Percentiles rank a stretch among this genome's conserved stretches.
These are phyloP conservation scores for Escallonia rubra DNA, from an alignment of 129 eudicot species.

Conservation along the genomic window DNA sequence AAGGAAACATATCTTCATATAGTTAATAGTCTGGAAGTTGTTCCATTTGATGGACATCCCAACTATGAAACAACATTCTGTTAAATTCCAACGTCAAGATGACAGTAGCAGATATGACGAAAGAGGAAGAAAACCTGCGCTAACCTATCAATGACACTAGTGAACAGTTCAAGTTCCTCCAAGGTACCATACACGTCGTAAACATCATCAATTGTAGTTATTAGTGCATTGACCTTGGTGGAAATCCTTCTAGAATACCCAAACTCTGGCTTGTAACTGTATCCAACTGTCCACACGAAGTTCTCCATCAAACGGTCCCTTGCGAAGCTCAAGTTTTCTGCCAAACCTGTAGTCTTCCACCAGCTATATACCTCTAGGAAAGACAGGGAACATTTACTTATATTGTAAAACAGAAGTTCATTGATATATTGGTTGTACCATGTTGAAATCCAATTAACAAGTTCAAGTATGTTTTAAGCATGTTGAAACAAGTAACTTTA, in stretches of 20 bases:
- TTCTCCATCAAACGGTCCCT: conserved; percentile 10
- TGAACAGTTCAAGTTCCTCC: conserved; percentile 15
- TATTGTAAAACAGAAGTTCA: background rate
- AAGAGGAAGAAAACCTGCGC: too few relatives aligned
- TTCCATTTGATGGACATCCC: conserved; percentile 50
- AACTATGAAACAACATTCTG: conserved; percentile 18
- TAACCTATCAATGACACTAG: conserved; percentile 7
- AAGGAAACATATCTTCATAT: conserved; percentile 49
- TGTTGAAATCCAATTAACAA: too few relatives aligned
- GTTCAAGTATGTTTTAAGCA: too few relatives aligned
- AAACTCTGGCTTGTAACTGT: conserved; percentile 6
- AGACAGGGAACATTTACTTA: background rate
- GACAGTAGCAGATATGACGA: too few relatives aligned
- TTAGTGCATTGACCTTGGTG: background rate
- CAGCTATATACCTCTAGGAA: background rate
- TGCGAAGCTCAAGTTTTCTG: conserved; percentile 5
- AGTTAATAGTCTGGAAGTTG: conserved; percentile 40
- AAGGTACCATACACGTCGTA: conserved; percentile 18
- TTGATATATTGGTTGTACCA: too few relatives aligned
- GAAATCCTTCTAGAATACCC: background rate
- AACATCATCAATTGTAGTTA: conserved; percentile 6
- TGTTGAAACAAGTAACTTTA: too few relatives aligned
- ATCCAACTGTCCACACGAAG: conserved; percentile 9
- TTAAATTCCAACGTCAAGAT: too few relatives aligned
- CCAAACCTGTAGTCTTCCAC: background rate